phyloP scores from a whole-genome alignment of 371 early-diverging fungal species.

The Mortierella sp. region DNA sequence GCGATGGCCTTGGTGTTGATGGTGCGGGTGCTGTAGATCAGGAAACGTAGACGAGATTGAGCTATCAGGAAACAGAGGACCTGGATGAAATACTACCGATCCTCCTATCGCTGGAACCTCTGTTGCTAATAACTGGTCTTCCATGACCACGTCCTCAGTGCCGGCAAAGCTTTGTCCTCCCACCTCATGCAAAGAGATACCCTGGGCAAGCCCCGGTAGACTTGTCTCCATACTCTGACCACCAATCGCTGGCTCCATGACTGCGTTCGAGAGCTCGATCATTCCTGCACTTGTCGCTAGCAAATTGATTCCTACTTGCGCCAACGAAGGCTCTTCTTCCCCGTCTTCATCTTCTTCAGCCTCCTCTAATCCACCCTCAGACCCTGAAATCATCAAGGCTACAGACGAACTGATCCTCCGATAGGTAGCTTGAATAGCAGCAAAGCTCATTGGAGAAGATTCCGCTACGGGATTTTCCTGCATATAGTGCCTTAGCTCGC shows the following conservation, averaged over 20 bases:
- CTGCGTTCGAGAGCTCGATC: not conserved
- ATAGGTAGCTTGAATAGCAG: slow-evolving; percentile 17
- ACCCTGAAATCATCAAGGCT: slow-evolving; percentile 12
- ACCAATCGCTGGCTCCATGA: not conserved
- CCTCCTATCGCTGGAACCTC: not conserved
- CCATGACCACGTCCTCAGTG: slow-evolving; percentile 11
- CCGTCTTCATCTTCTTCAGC: not conserved
- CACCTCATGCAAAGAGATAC: not conserved
- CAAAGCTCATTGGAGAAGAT: slow-evolving; percentile 7
- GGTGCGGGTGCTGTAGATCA: slow-evolving; percentile 21
- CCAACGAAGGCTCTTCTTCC: not conserved
- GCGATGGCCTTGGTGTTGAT: slow-evolving; percentile 9
- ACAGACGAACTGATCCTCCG: slow-evolving; percentile 20
- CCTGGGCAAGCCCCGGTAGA: not conserved
- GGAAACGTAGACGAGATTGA: slow-evolving; percentile 9
- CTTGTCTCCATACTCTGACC: not conserved
- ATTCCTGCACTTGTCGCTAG: slow-evolving; percentile 11
- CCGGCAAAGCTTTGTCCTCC: not conserved
- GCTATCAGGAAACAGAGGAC: slow-evolving; percentile 2
- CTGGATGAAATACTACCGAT: slow-evolving; percentile 5
- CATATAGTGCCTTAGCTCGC: slow-evolving; percentile 62
- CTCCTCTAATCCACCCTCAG: not conserved
- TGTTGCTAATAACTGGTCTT: not conserved
- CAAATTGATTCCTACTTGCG: not conserved
- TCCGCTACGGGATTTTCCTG: slow-evolving; percentile 11